These are phyloP conservation scores for Penicillium sp. DNA, from an alignment of 2,329 filamentous ascomycete species.

Conservation along the genomic window DNA sequence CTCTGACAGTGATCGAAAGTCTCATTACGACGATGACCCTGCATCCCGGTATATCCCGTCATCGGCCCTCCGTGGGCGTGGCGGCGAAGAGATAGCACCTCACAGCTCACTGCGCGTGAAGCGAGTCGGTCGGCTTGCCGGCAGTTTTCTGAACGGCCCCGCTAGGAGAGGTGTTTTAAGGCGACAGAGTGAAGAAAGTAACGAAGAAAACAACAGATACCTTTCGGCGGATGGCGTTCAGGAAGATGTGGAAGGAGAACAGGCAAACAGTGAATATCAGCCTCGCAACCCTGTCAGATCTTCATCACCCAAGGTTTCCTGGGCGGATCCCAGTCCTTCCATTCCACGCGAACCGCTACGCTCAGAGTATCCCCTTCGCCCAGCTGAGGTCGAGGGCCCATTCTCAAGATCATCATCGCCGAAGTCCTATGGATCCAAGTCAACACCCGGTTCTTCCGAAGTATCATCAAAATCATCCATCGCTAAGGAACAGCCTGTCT, in stretches of 20 bases:
- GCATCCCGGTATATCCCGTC: conserved; percentile 34
- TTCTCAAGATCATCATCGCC: conserved; percentile 40
- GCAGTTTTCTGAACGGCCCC: conserved; percentile 77
- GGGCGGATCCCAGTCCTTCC: conserved; percentile 37
- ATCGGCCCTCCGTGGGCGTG: conserved; percentile 43
- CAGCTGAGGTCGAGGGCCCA: conserved; percentile 25
- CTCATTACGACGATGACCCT: conserved; percentile 38
- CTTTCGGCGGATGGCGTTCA: conserved; percentile 28
- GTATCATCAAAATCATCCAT: conserved; percentile 43
- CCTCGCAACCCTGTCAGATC: conserved; percentile 25
- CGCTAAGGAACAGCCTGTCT: conserved; percentile 55
- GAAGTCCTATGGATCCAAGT: conserved; percentile 38
- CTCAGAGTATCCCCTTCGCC: conserved; percentile 22
- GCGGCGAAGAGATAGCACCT: conserved; percentile 65
- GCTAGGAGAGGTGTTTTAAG: conserved; percentile 70
- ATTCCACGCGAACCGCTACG: conserved; percentile 26
- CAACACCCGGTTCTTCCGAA: conserved; percentile 46
- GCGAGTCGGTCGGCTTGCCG: conserved; percentile 72
- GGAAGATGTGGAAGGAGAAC: conserved; percentile 31
- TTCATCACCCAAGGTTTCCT: conserved; percentile 41
- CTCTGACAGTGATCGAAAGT: conserved; percentile 36
- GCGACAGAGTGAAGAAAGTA: conserved; percentile 67
- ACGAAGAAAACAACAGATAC: conserved; percentile 35
- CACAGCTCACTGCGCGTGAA: conserved; percentile 79
- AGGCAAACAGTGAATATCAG: conserved; percentile 31